phyloP scores from a whole-genome alignment of 306 rosid genomes.

The Pterocarpus santalinus region DNA sequence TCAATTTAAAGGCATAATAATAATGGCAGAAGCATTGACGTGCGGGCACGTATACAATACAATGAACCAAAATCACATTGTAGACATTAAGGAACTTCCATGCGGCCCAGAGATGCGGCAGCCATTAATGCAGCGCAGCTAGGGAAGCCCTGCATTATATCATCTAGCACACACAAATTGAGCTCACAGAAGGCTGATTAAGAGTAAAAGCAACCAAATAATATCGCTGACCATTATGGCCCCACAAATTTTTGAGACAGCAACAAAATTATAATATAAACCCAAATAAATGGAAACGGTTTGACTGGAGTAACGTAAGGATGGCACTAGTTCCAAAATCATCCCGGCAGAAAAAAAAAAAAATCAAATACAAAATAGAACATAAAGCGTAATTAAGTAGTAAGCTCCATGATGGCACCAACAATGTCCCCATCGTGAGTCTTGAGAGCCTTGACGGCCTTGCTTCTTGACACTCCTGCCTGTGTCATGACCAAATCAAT shows the following conservation, averaged over 20 bases:
- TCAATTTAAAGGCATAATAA: too few relatives aligned
- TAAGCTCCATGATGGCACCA: constrained; percentile 92
- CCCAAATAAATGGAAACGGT: constrained; percentile 45
- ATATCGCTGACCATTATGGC: constrained; percentile 26
- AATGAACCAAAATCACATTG: too few relatives aligned
- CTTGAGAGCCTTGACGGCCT: constrained; percentile 95
- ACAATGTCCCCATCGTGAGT: constrained; percentile 84
- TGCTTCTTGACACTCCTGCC: constrained; percentile 85
- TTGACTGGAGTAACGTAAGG: constrained; percentile 47
- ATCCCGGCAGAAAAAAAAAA: constrained; percentile 20
- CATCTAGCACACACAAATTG: not conserved
- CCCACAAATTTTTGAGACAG: constrained; percentile 26
- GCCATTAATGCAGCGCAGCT: not conserved
- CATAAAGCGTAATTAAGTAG: constrained; percentile 56
- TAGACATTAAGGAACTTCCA: not conserved
- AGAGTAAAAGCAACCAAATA: constrained; percentile 16
- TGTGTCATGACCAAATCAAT: constrained; percentile 94
- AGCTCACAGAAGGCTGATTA: constrained; percentile 29
- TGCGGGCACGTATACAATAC: not conserved
- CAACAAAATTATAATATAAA: constrained; percentile 50
- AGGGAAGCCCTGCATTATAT: not conserved
- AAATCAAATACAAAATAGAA: constrained; percentile 33
- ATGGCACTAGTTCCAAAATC: constrained; percentile 43
- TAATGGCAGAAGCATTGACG: not conserved
- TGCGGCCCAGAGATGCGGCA: not conserved